Conservation (phyloP, 768 basidiomycete species). For the Collybiopsis confluens region DNA sequence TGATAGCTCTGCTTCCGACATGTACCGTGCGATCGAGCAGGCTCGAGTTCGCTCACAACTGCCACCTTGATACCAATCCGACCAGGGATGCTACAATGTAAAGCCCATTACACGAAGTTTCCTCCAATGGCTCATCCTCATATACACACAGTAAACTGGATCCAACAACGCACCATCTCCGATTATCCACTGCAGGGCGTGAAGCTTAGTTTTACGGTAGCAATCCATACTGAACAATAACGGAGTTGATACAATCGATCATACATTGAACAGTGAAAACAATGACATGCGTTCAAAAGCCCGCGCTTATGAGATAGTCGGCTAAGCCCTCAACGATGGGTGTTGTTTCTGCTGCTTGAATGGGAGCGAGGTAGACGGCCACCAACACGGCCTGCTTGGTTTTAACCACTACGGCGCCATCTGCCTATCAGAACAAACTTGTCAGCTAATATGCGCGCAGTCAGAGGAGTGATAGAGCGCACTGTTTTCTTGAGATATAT, state of each 20-base stretch:
- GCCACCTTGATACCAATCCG: too few species aligned
- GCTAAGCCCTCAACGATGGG: slow-evolving; percentile 64
- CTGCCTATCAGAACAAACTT: slow-evolving; percentile 40
- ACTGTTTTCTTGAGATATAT: slow-evolving; percentile 80
- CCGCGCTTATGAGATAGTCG: slow-evolving; percentile 66
- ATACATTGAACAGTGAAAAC: background rate
- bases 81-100: too few species aligned
- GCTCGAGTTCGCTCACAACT: slow-evolving; percentile 17
- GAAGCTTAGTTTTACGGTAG: background rate
- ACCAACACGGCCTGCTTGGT: slow-evolving; percentile 86
- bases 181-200: too few species aligned
- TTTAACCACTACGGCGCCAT: slow-evolving; percentile 73
- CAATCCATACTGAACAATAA: background rate
- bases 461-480: slow-evolving; percentile 23
- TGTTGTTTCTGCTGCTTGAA: slow-evolving; percentile 63
- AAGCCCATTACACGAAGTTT: too few species aligned
- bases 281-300: slow-evolving; percentile 38
- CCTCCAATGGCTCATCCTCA: too few species aligned
- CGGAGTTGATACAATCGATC: background rate
- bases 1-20: slow-evolving; percentile 38
- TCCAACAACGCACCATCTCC: too few species aligned
- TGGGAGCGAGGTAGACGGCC: slow-evolving; percentile 63
- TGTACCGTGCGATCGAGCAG: slow-evolving; percentile 67
- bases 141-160: too few species aligned
- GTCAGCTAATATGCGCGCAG: slow-evolving; percentile 3